Base-by-base conservation (phyloP, 495 filamentous ascomycete genomes). In the Daldinia loculata region DNA sequence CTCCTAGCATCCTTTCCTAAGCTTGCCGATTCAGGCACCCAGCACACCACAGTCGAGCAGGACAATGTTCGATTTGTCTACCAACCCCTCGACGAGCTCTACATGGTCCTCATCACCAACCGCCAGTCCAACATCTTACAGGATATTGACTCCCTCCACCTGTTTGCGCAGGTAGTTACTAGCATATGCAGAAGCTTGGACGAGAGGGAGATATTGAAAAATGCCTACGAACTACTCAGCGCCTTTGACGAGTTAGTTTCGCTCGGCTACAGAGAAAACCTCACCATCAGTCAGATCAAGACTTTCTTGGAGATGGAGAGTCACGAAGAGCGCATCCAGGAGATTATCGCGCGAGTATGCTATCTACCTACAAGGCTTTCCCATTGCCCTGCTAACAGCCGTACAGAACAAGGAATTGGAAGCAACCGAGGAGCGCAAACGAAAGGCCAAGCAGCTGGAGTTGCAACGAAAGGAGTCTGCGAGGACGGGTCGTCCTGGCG, bases 41-140 rank as follows among this genome's bases (percentile, higher is more conserved):
- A 99, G 78, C 95, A 99, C 79, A 99, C 95, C 7, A 99, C 92
- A 14, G 93, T 97, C 58, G 95, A 99, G 80, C 95, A 97, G 79
- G 95, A 99, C 84, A 98, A 97, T 86, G 95, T 99, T 72, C 95
- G 95, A 79, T 99, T 97, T 78, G 95, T 98, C 57, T 99, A 99
- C 84, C 95, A 99, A 80, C 95, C 96, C 66, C 87, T 99, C 60
- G 96, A 99, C 81, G 96, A 98, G 84, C 89, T 99, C 66, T 99
- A 98, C 86, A 97, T 99, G 88, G 94, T 99, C 60, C 90, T 99
- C 68, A 98, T 99, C 80, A 99, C 96, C 83, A 98, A 98, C 85
- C 93, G 93, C 64, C 95, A 98, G 86, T 97, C 93, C 74, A 99
- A 99, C 83, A 99, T 98, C 72, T 87, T 99, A 32, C 95, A 99